Base-by-base conservation (phyloP, 768 basidiomycete species). In the Lepiota brunneoincarnata region DNA sequence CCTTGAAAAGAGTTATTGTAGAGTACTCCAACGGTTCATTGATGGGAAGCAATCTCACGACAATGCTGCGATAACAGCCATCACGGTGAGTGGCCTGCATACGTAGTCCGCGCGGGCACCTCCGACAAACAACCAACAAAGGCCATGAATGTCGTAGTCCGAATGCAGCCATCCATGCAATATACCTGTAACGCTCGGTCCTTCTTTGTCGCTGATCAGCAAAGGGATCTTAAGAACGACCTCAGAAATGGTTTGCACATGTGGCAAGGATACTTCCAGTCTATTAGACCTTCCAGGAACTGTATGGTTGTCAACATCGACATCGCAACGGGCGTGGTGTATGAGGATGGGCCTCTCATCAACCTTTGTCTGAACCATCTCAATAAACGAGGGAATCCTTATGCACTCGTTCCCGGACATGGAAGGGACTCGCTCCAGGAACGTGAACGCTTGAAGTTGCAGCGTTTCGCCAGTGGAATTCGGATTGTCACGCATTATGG, bases 231-330 rank as follows among this genome's bases (percentile, higher is more conserved):
- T 72, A 10, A 75, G 69, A 51, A 61, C 68, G 37, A 74, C 89
- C 24, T 84, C 86, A 0, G 63, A 63, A 0, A 52, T 14, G 90
- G 90, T 0, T 70, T 92, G 1, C 77, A 82, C 10, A 74, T 91
- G 0, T 87, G 87, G 86, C 74, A 89, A 3, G 90, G 90, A 0
- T 93, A 89, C 55, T 91, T 92, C 70, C 91, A 91, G 64, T 88
- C 86, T 0, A 73, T 90, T 11, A 76, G 90, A 4, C 89, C 90
- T 1, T 79, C 82, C 0, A 76, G 83, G 14, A 82, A 81, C 1
- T 70, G 68, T 1, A 76, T 91, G 66, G 69, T 91, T 18, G 72
- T 92, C 58, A 93, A 93, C 53, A 73, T 93, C 59, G 90, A 93
- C 60, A 89, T 89, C 38, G 82, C 84, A 0, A 89, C 90, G 0